These are phyloP conservation scores for Saccharomycopsis sp. DNA, from an alignment of 805 yeast genomes.

Conservation along the genomic window DNA sequence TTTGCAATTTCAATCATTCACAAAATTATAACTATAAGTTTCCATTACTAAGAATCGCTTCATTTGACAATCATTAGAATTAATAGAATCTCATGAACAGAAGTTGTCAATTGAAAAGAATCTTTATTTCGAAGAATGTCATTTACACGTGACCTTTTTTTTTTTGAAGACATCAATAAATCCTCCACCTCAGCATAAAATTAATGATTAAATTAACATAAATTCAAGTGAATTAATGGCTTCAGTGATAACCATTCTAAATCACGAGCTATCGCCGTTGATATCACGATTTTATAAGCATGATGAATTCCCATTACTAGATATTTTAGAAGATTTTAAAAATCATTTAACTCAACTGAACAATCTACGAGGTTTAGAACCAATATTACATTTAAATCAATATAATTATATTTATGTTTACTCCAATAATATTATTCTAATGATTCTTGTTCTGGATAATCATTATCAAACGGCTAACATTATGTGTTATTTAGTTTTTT, in stretches of 20 bases:
- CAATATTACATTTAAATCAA: slow-evolving; percentile 9
- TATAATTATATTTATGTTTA: slow-evolving; percentile 15
- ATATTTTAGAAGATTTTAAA: slow-evolving; percentile 11
- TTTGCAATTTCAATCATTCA: too few species aligned
- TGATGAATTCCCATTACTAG: slow-evolving; percentile 11
- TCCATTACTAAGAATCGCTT: too few species aligned
- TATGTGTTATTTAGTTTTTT: slow-evolving; percentile 46
- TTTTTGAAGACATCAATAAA: too few species aligned
- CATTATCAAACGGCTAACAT: slow-evolving; percentile 32
- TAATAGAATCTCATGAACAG: too few species aligned
- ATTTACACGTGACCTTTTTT: too few species aligned
- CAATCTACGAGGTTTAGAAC: slow-evolving; percentile 5
- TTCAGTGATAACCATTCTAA: slow-evolving; percentile 16
- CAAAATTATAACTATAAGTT: too few species aligned
- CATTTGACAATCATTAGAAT: too few species aligned
- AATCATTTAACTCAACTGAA: slow-evolving; percentile 1
- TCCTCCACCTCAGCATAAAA: too few species aligned
- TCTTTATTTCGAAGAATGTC: too few species aligned
- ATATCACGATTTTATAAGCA: slow-evolving; percentile 14
- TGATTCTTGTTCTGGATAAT: slow-evolving; percentile 7
- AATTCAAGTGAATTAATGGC: slow-evolving; percentile 16
- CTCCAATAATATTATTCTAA: slow-evolving; percentile 8
- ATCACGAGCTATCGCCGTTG: slow-evolving; percentile 14
- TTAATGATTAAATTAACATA: too few species aligned
- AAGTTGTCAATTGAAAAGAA: too few species aligned